Evolutionary conservation across 768 basidiomycete species (phyloP).

Genomic region (Xerocomellus chrysenteron): DNA sequence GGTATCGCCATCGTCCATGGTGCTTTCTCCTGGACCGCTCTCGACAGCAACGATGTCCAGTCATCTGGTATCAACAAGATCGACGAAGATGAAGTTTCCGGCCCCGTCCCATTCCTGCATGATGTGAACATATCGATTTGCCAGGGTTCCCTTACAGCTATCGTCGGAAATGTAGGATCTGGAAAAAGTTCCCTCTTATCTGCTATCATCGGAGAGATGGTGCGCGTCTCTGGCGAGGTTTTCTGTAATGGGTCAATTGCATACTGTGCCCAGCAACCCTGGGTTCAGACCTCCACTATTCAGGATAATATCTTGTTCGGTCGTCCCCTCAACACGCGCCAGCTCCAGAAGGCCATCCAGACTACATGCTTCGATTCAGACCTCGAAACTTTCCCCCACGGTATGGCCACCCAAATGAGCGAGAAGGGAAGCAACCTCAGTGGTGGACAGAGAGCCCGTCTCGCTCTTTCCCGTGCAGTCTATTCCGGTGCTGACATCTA

Average conservation of each 20-base stretch:
- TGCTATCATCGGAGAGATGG: constrained; percentile 32
- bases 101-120: constrained; percentile 17
- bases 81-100: constrained; percentile 6
- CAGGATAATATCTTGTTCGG: constrained; percentile 34
- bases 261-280: constrained; percentile 34
- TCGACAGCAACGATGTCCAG: constrained; percentile 1
- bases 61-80: constrained; percentile 7
- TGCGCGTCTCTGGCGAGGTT: constrained; percentile 25
- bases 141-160: constrained; percentile 24
- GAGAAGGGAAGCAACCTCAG: constrained; percentile 45
- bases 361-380: constrained; percentile 30
- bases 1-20: constrained; percentile 22
- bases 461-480: constrained; percentile 46
- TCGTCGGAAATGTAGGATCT: constrained; percentile 29
- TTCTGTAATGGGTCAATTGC: constrained; percentile 26
- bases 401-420: constrained; percentile 43
- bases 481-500: constrained; percentile 43
- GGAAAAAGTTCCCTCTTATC: constrained; percentile 32
- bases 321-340: constrained; percentile 25
- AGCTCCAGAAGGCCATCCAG: constrained; percentile 27
- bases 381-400: constrained; percentile 28
- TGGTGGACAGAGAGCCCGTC: constrained; percentile 51
- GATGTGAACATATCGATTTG: constrained; percentile 22
- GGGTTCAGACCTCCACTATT: constrained; percentile 31
- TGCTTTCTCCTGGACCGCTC: constrained; percentile 25